Base-by-base conservation (phyloP, 129 eudicot species). In the Centrapalus pauciflorus region DNA sequence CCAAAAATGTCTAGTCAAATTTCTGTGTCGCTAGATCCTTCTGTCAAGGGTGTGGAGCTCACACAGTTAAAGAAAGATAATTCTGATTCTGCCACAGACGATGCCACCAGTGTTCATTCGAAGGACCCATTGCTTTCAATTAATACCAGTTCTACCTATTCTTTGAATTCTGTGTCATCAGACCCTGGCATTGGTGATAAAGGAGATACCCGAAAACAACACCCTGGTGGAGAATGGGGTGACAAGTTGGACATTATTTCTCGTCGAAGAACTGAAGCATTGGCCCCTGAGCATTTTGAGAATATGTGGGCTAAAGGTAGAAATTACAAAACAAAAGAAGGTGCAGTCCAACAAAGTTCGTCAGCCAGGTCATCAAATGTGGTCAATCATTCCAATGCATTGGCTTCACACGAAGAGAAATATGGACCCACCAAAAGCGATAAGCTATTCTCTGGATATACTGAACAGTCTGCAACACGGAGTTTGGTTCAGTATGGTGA, bases 261-360 rank as follows among this genome's bases (percentile, higher is more conserved):
- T 55, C 95, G 85, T 43, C 82, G 85, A 76, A 94, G 89, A 68
- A 86, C 95, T 14, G 88, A 82, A 74, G 81, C 94, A 61, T 82
- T 94, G 77, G 87, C 99, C 77, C 97, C 99, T 10, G 97, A 94
- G 69, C 78, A 89, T 81, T 76, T 89, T 26, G 99, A 94, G 45
- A 89, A 94, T 61, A 82, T 94, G 88, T 94, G 99, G 99, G 65
- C 99, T 5, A 89, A 82, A 72, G 95, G 99, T 50, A 80, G 81
- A 82, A 75, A 82, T 73, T 90, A 87, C 67, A 84, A 76, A 66
- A 80, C 64, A 59, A 80, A 81, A 71, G 90, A 82, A 73, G 78
- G 59, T 41, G 19, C 46, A 10, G 40, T 62, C 12, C 71, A 37
- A 32, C 70, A 67, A 23, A 80, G 64, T 71, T 68, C 81, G 55